Evolutionary conservation across 2,329 filamentous ascomycete genomes (phyloP), one percentile per base, ranked within the genome.

Genomic region (Ascochyta pisi): DNA sequence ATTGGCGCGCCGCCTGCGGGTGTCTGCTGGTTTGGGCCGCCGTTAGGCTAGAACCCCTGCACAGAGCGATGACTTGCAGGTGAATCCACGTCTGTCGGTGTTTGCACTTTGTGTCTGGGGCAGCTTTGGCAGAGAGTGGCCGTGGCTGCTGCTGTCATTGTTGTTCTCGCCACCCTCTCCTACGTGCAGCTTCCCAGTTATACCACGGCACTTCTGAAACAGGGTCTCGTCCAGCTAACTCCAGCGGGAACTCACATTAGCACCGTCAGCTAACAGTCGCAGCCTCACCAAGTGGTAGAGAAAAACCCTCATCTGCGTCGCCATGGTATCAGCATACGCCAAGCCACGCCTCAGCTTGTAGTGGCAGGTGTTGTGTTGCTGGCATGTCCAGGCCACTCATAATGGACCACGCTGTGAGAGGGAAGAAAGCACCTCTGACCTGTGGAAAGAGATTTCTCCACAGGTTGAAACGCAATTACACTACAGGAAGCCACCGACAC

Each of bases 1-100:
- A 67, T 67, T 64, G 63, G 64, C 49, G 55, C 42, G 40, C 29
- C 12, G 42, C 47, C 29, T 27, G 35, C 53, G 47, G 47, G 46
- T 42, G 53, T 50, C 46, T 29, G 53, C 53, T 50, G 41, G 42
- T 50, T 50, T 42, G 46, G 47, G 31, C 41, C 41, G 27, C 53
- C 52, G 52, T 55, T 56, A 42, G 38, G 29, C 53, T 50, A 46
- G 44, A 15, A 48, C 37, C 52, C 52, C 41, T 50, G 46, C 16
- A 9, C 2, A 15, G 19, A 35, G 19, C 40, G 52, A 50, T 37
- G 53, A 37, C 46, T 16, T 47, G 53, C 53, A 50, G 53, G 15
- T 8, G 41, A 24, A 9, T 8, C 29, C 29, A 42, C 22, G 38
- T 22, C 33, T 24, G 43, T 19, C 22, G 27, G 12, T 22, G 22